Percentiles rank a stretch among this genome's conserved stretches.
These are phyloP conservation scores for Farysia itapuensis DNA, from an alignment of 1,284 basidiomycete genomes.

Conservation along the genomic window DNA sequence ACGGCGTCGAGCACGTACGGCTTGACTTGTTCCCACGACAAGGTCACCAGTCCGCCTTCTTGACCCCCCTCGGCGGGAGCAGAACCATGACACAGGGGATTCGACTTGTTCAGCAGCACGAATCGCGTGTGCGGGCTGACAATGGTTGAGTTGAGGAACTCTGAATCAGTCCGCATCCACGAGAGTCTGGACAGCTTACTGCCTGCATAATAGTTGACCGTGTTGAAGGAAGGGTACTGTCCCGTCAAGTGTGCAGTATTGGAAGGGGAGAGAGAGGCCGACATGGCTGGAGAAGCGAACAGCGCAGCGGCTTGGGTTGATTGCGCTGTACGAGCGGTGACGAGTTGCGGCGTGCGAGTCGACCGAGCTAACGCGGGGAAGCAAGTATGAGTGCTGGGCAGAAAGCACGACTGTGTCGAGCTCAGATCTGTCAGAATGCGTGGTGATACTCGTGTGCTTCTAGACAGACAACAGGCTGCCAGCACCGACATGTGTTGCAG, in stretches of 20 bases:
- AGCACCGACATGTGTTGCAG: too few species aligned
- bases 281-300: constrained; percentile 5
- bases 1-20: constrained; percentile 33
- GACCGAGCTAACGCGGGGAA: too few species aligned
- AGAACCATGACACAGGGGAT: constrained; percentile 57
- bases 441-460: too few species aligned
- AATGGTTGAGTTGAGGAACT: constrained; percentile 58
- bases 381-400: too few species aligned
- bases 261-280: constrained; percentile 1
- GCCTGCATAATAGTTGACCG: constrained; percentile 56
- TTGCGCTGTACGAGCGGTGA: too few species aligned
- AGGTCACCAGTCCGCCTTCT: constrained; percentile 38
- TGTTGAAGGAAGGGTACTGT: constrained; percentile 22
- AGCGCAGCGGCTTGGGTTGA: neutral
- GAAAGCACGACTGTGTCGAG: too few species aligned
- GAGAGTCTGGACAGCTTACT: constrained; percentile 52
- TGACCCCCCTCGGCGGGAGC: constrained; percentile 13
- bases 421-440: too few species aligned
- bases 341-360: too few species aligned
- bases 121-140: constrained; percentile 50
- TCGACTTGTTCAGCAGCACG: constrained; percentile 53
- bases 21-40: constrained; percentile 56
- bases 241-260: neutral
- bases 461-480: too few species aligned
- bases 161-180: constrained; percentile 53